Evolutionary conservation across 345 rosid species (phyloP).

Genomic region (Lagerstroemia speciosa): DNA sequence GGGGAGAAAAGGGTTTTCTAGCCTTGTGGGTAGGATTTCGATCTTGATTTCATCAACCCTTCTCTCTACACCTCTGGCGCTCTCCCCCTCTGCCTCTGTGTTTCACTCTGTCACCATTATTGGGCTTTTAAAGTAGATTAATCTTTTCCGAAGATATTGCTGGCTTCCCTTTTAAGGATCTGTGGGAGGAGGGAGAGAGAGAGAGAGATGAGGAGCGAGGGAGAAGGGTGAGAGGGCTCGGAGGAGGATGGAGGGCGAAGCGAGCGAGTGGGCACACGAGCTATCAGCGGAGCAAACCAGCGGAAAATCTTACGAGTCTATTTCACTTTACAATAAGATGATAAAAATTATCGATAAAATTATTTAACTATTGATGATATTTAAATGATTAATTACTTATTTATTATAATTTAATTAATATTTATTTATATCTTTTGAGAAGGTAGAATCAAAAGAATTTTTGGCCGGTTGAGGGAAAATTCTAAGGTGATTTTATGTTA

Average conservation of each 20-base stretch:
- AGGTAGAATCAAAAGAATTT: too few relatives aligned
- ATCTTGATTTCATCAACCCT: not conserved
- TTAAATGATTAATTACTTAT: too few relatives aligned
- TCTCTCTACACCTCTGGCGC: not conserved
- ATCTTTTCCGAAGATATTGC: not conserved
- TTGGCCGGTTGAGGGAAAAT: too few relatives aligned
- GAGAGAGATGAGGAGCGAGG: not conserved
- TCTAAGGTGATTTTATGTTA: too few relatives aligned
- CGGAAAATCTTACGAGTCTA: too few relatives aligned
- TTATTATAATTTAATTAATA: too few relatives aligned
- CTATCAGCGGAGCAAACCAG: too few relatives aligned
- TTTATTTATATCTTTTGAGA: too few relatives aligned
- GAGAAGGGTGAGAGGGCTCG: not conserved
- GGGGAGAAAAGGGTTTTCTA: not conserved
- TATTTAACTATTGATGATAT: too few relatives aligned
- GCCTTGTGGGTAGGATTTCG: not conserved
- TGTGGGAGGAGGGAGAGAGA: not conserved
- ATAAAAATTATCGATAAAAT: too few relatives aligned
- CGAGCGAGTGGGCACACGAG: not conserved
- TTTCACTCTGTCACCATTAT: not conserved
- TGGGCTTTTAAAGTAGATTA: too few relatives aligned
- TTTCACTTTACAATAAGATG: too few relatives aligned
- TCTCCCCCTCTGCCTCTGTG: not conserved
- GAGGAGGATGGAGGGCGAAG: not conserved
- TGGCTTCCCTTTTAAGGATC: not conserved